These are phyloP conservation scores for Selenicereus undatus DNA, from an alignment of 148 eudicot genomes.

Conservation along the genomic window DNA sequence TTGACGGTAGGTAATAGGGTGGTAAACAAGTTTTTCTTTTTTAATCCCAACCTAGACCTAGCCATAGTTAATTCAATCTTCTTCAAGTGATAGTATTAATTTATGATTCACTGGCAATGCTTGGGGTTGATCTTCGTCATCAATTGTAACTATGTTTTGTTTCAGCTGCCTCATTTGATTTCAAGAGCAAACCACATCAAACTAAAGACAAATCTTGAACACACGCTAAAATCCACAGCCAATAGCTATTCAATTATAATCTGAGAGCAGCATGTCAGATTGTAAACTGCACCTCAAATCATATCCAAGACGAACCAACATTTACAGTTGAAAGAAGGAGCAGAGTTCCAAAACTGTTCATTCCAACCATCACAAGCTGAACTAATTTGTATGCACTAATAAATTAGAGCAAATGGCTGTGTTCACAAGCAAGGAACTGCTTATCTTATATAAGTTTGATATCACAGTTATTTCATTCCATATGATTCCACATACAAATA, in stretches of 20 bases:
- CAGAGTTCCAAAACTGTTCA: background rate
- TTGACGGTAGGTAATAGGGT: background rate
- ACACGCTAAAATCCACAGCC: background rate
- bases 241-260: background rate
- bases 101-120: background rate
- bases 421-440: background rate
- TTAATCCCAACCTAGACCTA: background rate
- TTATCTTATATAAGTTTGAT: background rate
- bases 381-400: background rate
- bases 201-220: background rate
- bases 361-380: conserved; percentile 8
- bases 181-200: background rate
- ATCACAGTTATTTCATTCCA: background rate
- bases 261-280: background rate
- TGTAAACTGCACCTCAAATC: background rate
- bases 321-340: background rate
- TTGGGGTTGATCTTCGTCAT: background rate
- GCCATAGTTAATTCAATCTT: background rate
- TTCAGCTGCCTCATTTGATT: background rate
- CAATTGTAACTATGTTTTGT: background rate
- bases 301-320: background rate
- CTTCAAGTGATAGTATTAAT: background rate
- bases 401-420: background rate
- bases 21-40: background rate
- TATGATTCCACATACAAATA: conserved; percentile 5